Percentiles rank a stretch among this genome's conserved stretches.
These are phyloP conservation scores for Drosera spatulata DNA, from an alignment of 179 eudicot species.

Conservation along the genomic window DNA sequence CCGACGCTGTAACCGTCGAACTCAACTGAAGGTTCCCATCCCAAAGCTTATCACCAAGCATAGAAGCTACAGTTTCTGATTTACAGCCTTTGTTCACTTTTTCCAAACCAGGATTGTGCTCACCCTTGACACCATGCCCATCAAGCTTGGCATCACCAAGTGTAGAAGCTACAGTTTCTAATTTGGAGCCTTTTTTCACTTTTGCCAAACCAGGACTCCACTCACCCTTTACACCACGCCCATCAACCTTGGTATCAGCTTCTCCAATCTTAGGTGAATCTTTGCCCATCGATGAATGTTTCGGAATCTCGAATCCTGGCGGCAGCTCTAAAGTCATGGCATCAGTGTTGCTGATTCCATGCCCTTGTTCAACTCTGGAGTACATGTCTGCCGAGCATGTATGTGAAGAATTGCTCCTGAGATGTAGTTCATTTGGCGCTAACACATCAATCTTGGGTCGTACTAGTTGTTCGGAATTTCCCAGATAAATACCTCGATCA, in stretches of 20 bases:
- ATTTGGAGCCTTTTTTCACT: conserved; percentile 21
- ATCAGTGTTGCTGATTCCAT: conserved; percentile 9
- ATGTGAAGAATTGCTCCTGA: conserved; percentile 23
- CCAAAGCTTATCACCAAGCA: conserved; percentile 54
- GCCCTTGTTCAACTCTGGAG: conserved; percentile 18
- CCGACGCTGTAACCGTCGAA: conserved; percentile 47
- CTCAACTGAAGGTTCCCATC: conserved; percentile 67
- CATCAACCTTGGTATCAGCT: conserved; percentile 12
- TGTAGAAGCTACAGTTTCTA: conserved; percentile 21
- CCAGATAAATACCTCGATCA: conserved; percentile 1
- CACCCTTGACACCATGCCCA: conserved; percentile 12
- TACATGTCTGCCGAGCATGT: conserved; percentile 9
- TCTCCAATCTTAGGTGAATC: conserved; percentile 17
- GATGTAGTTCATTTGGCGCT: conserved; percentile 19
- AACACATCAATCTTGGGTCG: conserved; percentile 14
- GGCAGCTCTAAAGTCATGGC: conserved; percentile 5
- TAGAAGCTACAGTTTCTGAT: conserved; percentile 20
- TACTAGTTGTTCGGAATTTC: conserved; percentile 10
- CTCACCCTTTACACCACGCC: conserved; percentile 11
- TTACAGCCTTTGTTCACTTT: conserved; percentile 22
- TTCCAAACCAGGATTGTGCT: conserved; percentile 8
- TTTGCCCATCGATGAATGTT: conserved; percentile 13
- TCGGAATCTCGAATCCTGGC: conserved; percentile 16
- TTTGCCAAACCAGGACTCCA: conserved; percentile 7
- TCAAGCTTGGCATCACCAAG: conserved; percentile 20